Percentiles rank a stretch among this genome's conserved stretches.
Evolutionary conservation across 805 yeast species (phyloP).

Genomic region (Candida boidinii): DNA sequence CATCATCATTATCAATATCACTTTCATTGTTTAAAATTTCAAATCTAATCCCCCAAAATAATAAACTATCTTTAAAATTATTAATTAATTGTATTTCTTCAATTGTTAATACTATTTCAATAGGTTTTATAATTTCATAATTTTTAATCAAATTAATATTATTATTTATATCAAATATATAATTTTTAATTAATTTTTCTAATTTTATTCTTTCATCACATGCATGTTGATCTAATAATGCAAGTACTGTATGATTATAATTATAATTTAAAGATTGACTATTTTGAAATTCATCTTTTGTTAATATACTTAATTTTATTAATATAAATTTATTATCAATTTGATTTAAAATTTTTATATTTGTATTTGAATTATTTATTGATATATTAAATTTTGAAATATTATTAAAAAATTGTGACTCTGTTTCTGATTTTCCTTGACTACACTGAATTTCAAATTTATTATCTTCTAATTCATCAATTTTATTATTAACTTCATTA

Average conservation of each 20-base stretch:
- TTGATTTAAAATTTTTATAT: no score
- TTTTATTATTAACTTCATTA: no score
- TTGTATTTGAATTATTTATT: no score
- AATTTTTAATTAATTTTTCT: constrained; percentile 38
- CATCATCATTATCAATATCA: no score
- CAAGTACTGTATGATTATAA: constrained; percentile 12
- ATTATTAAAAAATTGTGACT: constrained; percentile 4
- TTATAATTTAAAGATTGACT: constrained; percentile 5
- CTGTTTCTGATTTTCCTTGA: constrained; percentile 1
- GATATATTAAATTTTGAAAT: not conserved
- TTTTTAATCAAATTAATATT: not conserved
- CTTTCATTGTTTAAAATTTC: no score
- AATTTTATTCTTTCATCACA: constrained; percentile 67
- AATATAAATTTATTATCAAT: constrained; percentile 59
- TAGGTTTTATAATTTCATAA: constrained; percentile 3
- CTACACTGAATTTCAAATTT: constrained; percentile 1
- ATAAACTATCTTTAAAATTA: constrained; percentile 21
- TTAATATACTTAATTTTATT: no score
- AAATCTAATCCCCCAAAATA: constrained; percentile 36
- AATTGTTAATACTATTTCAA: constrained; percentile 16
- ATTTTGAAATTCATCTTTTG: no score
- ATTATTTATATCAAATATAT: constrained; percentile 19
- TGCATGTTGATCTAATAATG: constrained; percentile 76
- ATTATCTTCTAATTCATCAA: constrained; percentile 1
- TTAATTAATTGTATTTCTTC: constrained; percentile 26